Evolutionary conservation across 805 yeast genomes (phyloP).

Genomic region (Candida stauntonica): DNA sequence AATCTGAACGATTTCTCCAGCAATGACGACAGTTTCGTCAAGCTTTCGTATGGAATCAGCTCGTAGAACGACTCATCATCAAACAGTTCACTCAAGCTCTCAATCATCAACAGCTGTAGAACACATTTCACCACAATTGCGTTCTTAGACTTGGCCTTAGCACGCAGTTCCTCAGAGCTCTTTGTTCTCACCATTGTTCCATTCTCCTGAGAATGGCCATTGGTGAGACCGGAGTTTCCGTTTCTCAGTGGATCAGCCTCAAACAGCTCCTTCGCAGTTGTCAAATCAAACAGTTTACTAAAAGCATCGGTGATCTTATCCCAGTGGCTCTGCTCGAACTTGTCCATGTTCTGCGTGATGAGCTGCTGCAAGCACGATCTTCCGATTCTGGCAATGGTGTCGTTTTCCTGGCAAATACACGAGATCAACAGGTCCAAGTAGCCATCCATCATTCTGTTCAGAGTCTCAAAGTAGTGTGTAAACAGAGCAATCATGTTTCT

Average conservation of each 20-base stretch:
- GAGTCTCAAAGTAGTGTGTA: slow-evolving; percentile 72
- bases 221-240: slow-evolving; percentile 20
- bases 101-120: slow-evolving; percentile 83
- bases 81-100: slow-evolving; percentile 75
- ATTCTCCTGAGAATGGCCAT: slow-evolving; percentile 8
- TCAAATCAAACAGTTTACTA: slow-evolving; percentile 64
- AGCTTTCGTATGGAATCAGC: slow-evolving; percentile 59
- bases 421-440: slow-evolving; percentile 73
- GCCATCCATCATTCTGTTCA: slow-evolving; percentile 71
- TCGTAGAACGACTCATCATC: slow-evolving; percentile 66
- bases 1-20: slow-evolving; percentile 72
- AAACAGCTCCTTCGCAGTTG: slow-evolving; percentile 84
- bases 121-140: slow-evolving; percentile 90
- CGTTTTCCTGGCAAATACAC: slow-evolving; percentile 95
- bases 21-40: slow-evolving; percentile 54
- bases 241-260: slow-evolving; percentile 40
- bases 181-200: slow-evolving; percentile 12
- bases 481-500: slow-evolving; percentile 82
- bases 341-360: slow-evolving; percentile 65
- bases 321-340: slow-evolving; percentile 74
- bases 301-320: slow-evolving; percentile 59
- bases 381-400: slow-evolving; percentile 93
- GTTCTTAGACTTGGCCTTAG: slow-evolving; percentile 53
- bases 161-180: slow-evolving; percentile 36
- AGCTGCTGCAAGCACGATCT: slow-evolving; percentile 81